Conservation (phyloP, 345 rosid species). For the Microthlaspi erraticum region DNA sequence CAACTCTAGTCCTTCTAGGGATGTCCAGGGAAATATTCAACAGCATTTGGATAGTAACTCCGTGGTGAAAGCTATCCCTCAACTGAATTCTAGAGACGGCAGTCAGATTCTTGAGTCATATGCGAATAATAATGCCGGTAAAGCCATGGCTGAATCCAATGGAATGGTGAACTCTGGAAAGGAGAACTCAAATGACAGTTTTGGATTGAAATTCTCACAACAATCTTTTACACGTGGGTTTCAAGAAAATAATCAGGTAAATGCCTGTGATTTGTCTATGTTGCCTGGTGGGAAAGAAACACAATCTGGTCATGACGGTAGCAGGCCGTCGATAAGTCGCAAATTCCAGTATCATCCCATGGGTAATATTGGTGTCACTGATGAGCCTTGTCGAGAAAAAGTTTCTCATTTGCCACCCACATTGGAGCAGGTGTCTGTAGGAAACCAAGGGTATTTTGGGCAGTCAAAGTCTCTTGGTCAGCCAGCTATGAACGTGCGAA, state of each 20-base stretch:
- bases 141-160: constrained; percentile 36
- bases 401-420: constrained; percentile 40
- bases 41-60: constrained; percentile 50
- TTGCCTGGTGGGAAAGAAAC: constrained; percentile 56
- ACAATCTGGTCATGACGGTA: constrained; percentile 50
- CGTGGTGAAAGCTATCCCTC: constrained; percentile 55
- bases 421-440: constrained; percentile 25
- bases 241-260: constrained; percentile 22
- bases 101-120: constrained; percentile 57
- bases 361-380: constrained; percentile 72
- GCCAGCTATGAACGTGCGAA: constrained; percentile 46
- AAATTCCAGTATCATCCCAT: constrained; percentile 96
- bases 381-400: constrained; percentile 51
- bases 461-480: constrained; percentile 54
- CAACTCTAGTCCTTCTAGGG: constrained; percentile 47
- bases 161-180: constrained; percentile 39
- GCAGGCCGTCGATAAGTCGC: constrained; percentile 56
- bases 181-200: constrained; percentile 25
- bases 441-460: constrained; percentile 61
- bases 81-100: constrained; percentile 45
- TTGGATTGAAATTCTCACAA: constrained; percentile 14
- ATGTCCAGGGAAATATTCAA: constrained; percentile 48
- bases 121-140: constrained; percentile 49
- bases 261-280: constrained; percentile 53
- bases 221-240: not conserved